Conservation (phyloP, 164 flowering plant genomes). For the Aristolochia fimbriata region DNA sequence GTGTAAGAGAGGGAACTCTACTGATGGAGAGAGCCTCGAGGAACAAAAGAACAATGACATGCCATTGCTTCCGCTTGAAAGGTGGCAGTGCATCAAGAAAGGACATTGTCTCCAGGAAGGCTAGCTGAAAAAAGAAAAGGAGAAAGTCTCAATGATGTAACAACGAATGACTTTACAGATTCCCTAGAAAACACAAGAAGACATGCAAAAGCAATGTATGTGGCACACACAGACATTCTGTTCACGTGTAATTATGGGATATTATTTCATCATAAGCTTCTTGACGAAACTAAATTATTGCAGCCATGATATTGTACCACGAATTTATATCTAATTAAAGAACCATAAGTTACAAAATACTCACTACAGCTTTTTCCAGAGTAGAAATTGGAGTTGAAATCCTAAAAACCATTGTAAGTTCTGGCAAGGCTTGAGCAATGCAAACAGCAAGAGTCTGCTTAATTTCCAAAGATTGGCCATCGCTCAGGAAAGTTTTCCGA, state of each 20-base stretch:
- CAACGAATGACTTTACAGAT: too few species aligned
- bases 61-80: conserved; percentile 76
- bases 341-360: too few species aligned
- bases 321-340: too few species aligned
- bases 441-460: conserved; percentile 64
- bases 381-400: conserved; percentile 51
- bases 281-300: too few species aligned
- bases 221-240: too few species aligned
- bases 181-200: too few species aligned
- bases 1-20: conserved; percentile 50
- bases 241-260: too few species aligned
- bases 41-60: conserved; percentile 58
- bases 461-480: conserved; percentile 80
- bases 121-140: conserved; percentile 24
- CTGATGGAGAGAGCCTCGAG: conserved; percentile 74
- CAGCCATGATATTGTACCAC: too few species aligned
- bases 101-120: conserved; percentile 68
- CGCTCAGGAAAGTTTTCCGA: conserved; percentile 37
- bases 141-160: too few species aligned
- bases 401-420: conserved; percentile 42
- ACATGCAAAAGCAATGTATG: too few species aligned
- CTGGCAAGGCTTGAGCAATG: conserved; percentile 62
- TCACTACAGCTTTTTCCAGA: conserved; percentile 63
- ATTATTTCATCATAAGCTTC: too few species aligned
- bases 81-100: conserved; percentile 68